A percentile compares a stretch with the other conserved stretches of the same genome.
Conservation (phyloP, 208 protist species). For the Trypanosoma platydactyli region DNA sequence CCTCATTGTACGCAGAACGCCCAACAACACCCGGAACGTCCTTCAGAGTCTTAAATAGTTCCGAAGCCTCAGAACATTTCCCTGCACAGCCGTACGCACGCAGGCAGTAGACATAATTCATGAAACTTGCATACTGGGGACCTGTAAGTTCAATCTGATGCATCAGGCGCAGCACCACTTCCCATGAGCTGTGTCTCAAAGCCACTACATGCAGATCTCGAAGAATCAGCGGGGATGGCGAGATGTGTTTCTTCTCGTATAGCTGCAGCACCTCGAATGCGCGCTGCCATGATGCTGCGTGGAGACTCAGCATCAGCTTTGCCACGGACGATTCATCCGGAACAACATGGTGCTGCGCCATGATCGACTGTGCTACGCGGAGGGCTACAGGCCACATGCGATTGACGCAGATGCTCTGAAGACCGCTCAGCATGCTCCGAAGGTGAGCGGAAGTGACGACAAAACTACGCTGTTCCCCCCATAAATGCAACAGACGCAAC, state of each 20-base stretch:
- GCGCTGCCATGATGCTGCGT: conserved; percentile 65
- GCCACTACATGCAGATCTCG: conserved; percentile 74
- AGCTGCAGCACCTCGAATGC: conserved; percentile 61
- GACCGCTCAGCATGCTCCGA: conserved; percentile 52
- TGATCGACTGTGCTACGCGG: conserved; percentile 34
- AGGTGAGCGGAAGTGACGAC: conserved; percentile 55
- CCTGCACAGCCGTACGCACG: conserved; percentile 58
- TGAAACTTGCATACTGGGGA: conserved; percentile 44
- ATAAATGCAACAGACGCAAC: conserved; percentile 38
- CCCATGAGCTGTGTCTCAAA: conserved; percentile 66
- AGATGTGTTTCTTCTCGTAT: conserved; percentile 30
- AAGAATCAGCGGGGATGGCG: conserved; percentile 29
- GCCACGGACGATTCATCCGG: conserved; percentile 53
- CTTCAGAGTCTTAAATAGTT: conserved; percentile 23
- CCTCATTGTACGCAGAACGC: conserved; percentile 54
- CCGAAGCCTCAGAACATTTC: conserved; percentile 26
- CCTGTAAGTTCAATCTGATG: conserved; percentile 34
- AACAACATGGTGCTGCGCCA: conserved; percentile 25
- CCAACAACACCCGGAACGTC: conserved; percentile 3
- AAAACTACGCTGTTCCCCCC: conserved; percentile 29
- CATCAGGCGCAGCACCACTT: conserved; percentile 50
- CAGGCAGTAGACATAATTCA: conserved; percentile 81
- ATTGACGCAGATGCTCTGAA: conserved; percentile 68
- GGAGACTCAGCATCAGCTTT: conserved; percentile 61
- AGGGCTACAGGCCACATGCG: conserved; percentile 60